Evolutionary conservation across 2,329 filamentous ascomycete genomes (phyloP), one percentile per base, ranked within the genome.

Genomic region (Mycosphaerelloides madeirae): DNA sequence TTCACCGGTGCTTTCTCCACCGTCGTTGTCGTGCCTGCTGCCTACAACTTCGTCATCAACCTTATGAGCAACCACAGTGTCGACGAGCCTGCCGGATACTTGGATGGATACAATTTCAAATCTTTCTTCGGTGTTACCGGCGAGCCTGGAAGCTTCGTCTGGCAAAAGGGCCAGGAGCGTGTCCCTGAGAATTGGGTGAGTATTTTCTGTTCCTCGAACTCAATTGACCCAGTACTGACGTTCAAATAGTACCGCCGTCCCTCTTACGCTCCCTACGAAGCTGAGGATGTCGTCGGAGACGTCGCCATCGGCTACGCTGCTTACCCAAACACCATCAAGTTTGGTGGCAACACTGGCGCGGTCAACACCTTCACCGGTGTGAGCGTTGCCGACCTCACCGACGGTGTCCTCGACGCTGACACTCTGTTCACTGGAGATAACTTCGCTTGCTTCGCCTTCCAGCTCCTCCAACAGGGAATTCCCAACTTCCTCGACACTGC

Each of bases 151-250:
- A 44, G 34, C 13, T 55, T 56, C 42, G 41, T 34, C 0, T 52
- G 51, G 41, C 42, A 38, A 2, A 45, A 38, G 12, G 57, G 57
- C 16, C 50, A 56, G 6, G 57, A 60, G 44, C 46, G 61, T 3
- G 67, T 71, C 41, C 68, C 70, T 2, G 58, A 69, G 14, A 66
- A 70, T 48, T 63, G 58, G 60, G n/a, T n/a, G n/a, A n/a, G n/a
- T n/a, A n/a, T n/a, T n/a, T n/a, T n/a, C n/a, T n/a, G n/a, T n/a
- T n/a, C n/a, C n/a, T n/a, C n/a, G n/a, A n/a, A n/a, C n/a, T n/a
- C n/a, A n/a, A n/a, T n/a, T n/a, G n/a, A n/a, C n/a, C n/a, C n/a
- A n/a, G n/a, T n/a, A n/a, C n/a, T n/a, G n/a, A n/a, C n/a, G n/a
- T n/a, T n/a, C n/a, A n/a, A n/a, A n/a, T n/a, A n/a, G 60, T 60